Evolutionary conservation across 2,329 filamentous ascomycete species (phyloP), one percentile per base, ranked within the genome.

Genomic region (Cordyceps javanica): DNA sequence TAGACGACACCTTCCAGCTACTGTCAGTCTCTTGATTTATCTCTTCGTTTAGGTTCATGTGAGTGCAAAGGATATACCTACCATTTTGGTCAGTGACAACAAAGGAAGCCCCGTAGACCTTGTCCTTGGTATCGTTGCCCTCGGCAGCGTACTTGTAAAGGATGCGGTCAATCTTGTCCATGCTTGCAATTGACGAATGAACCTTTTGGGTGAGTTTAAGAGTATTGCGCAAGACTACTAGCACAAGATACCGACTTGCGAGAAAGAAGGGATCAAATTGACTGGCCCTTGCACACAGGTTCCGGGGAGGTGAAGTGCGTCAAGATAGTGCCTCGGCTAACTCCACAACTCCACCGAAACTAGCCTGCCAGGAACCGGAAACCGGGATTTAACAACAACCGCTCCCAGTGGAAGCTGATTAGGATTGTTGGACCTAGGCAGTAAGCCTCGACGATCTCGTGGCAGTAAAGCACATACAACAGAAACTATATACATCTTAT

Each of bases 91-190:
- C 62, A 1, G 65, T 62, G 14, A 70, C 64, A 3, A 66, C 50
- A 44, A 70, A 68, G 4, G 66, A 58, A 5, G 65, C 68, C 3
- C 67, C 68, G 26, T 67, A 63, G 26, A 70, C 49, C 55, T 67
- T 69, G 59, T 65, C 62, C 21, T 62, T 66, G n/a, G 67, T 69
- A 8, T 64, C 50, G 7, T 58, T 52, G n/a, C 61, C 63, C 5
- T 62, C 44, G 10, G 64, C 63, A 36, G 64, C 60, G 34, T 66
- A 58, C 8, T 57, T 58, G 16, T 60, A 30, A 7, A 70, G 66
- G 50, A 70, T 65, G 9, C 26, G 45, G 48, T 66, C 58, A 14
- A 70, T 62, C 30, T 63, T 61, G 6, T 55, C 52, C 57, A 59
- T 59, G 5, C 11, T 10, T 38, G 34, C n/a, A 21, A 38, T 28